Evolutionary conservation across 495 filamentous ascomycete species (phyloP).

Genomic region (Platismatia glauca): DNA sequence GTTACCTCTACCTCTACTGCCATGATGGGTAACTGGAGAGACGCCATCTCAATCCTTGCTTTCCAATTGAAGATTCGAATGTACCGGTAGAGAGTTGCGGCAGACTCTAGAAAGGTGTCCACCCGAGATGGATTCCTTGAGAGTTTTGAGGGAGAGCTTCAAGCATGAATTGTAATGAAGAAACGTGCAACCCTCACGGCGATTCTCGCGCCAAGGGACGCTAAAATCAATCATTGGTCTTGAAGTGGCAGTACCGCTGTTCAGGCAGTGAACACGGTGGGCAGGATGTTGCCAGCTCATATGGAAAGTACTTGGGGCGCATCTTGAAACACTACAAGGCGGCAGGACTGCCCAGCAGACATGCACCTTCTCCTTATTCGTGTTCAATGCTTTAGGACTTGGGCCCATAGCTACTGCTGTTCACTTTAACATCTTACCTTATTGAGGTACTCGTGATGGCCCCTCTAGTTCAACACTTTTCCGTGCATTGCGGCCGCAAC

Average conservation of each 20-base stretch:
- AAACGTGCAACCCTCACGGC: not conserved
- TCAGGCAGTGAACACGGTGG: not conserved
- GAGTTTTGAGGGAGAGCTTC: not conserved
- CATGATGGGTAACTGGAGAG: not conserved
- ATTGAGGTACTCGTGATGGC: no score
- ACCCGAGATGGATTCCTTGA: not conserved
- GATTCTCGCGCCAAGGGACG: not conserved
- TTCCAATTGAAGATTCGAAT: not conserved
- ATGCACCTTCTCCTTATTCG: not conserved
- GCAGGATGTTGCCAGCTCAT: not conserved
- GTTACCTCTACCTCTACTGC: not conserved
- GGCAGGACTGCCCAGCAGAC: not conserved
- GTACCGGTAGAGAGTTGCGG: not conserved
- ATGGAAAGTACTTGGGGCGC: not conserved
- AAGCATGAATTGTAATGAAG: not conserved
- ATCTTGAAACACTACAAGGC: not conserved
- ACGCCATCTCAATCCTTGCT: not conserved
- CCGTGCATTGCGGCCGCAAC: not conserved
- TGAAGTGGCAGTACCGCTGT: not conserved
- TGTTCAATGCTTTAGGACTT: not conserved
- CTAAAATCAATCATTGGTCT: not conserved
- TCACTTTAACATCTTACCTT: not conserved
- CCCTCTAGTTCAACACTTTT: not conserved
- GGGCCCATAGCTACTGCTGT: not conserved
- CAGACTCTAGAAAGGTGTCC: not conserved